phyloP scores from a whole-genome alignment of 1,139 yeast species.

The Zygosaccharomyces pseudobailii region DNA sequence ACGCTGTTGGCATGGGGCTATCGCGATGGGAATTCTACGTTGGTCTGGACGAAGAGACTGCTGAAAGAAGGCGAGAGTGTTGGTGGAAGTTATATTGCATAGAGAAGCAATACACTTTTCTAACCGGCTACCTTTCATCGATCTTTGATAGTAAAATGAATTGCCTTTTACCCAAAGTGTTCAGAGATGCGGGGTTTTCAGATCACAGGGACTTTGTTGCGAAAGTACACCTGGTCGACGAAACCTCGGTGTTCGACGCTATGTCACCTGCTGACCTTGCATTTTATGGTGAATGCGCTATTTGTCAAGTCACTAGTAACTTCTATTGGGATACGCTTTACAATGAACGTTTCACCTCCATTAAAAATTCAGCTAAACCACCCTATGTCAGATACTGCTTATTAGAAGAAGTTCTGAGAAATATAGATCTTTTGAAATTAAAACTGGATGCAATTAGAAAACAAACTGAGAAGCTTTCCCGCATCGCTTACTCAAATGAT shows the following conservation, averaged over 20 bases:
- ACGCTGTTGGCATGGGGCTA: constrained; percentile 27
- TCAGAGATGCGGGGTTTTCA: constrained; percentile 25
- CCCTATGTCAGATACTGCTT: constrained; percentile 15
- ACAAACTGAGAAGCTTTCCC: constrained; percentile 21
- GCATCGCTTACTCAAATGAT: constrained; percentile 12
- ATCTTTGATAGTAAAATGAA: constrained; percentile 24
- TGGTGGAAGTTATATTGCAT: constrained; percentile 31
- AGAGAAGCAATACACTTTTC: constrained; percentile 17
- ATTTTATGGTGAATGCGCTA: constrained; percentile 22
- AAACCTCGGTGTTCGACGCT: constrained; percentile 13
- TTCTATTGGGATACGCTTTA: constrained; percentile 23
- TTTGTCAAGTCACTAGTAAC: constrained; percentile 16
- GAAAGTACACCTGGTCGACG: constrained; percentile 13
- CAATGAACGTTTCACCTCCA: constrained; percentile 27
- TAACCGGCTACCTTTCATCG: constrained; percentile 21
- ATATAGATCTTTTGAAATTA: constrained; percentile 11
- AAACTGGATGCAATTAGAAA: constrained; percentile 19
- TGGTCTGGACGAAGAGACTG: constrained; percentile 30
- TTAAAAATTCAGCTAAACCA: constrained; percentile 26
- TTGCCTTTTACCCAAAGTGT: constrained; percentile 25
- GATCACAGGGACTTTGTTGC: constrained; percentile 23
- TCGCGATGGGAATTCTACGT: constrained; percentile 34
- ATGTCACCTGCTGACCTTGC: constrained; percentile 15
- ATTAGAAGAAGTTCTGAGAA: constrained; percentile 18
- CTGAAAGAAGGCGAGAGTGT: constrained; percentile 28